Evolutionary conservation across 73 alveolate species (phyloP).

Genomic region (Durusdinium trenchii): DNA sequence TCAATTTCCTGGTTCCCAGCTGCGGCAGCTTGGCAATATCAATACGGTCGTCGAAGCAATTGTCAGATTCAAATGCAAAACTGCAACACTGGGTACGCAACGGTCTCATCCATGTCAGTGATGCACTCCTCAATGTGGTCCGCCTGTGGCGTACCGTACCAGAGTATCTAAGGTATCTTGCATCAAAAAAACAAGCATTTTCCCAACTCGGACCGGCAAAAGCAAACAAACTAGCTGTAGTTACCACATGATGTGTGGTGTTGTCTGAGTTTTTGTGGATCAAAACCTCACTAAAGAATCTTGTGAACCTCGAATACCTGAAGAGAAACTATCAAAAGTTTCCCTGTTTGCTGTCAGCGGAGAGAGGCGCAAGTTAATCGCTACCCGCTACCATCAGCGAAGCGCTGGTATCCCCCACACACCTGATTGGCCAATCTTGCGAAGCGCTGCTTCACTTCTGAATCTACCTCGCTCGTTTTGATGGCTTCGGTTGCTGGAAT

Average conservation of each 20-base stretch:
- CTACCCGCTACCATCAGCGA: too few relatives aligned
- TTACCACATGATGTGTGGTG: not conserved
- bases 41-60: too few relatives aligned
- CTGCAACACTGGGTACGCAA: too few relatives aligned
- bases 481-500: not conserved
- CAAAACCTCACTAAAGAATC: too few relatives aligned
- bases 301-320: not conserved
- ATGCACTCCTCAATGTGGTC: slow-evolving; percentile 51
- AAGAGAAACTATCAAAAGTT: too few relatives aligned
- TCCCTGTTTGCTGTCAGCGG: not conserved
- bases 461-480: slow-evolving; percentile 90
- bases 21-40: too few relatives aligned
- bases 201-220: not conserved
- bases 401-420: not conserved
- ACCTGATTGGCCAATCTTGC: slow-evolving; percentile 54
- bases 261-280: not conserved
- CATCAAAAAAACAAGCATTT: not conserved
- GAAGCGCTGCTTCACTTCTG: slow-evolving; percentile 85
- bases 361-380: too few relatives aligned
- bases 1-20: too few relatives aligned
- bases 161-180: not conserved
- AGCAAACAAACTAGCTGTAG: not conserved
- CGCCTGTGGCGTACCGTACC: slow-evolving; percentile 12
- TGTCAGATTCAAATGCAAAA: too few relatives aligned
- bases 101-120: slow-evolving; percentile 65